phyloP scores from a whole-genome alignment of 78 protist species.

The Dictyostelium discoideum region dicty_2.7 NC_007088.5:1224501-1225000 shows the following conservation, averaged over 20 bases:
- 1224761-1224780: conserved; percentile 59
- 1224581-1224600: not conserved
- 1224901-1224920: conserved; percentile 67
- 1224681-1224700: conserved; percentile 60
- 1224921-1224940: conserved; percentile 81
- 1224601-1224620: conserved; percentile 63
- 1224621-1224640: conserved; percentile 44
- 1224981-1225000: conserved; percentile 67
- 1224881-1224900: conserved; percentile 48
- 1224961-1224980: conserved; percentile 67
- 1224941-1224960: conserved; percentile 72
- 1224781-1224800: conserved; percentile 52
- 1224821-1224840: conserved; percentile 13
- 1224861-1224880: conserved; percentile 17
- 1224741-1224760: not conserved
- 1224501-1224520: conserved; percentile 86
- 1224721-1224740: conserved; percentile 70
- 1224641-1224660: not conserved
- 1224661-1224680: conserved; percentile 40
- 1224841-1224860: conserved; percentile 59
- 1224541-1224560: conserved; percentile 66
- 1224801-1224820: conserved; percentile 69
- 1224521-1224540: conserved; percentile 36
- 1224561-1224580: conserved; percentile 18
- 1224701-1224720: conserved; percentile 19